Evolutionary conservation across 208 protist species (phyloP).

Genomic region (Acanthamoeba triangularis): DNA sequence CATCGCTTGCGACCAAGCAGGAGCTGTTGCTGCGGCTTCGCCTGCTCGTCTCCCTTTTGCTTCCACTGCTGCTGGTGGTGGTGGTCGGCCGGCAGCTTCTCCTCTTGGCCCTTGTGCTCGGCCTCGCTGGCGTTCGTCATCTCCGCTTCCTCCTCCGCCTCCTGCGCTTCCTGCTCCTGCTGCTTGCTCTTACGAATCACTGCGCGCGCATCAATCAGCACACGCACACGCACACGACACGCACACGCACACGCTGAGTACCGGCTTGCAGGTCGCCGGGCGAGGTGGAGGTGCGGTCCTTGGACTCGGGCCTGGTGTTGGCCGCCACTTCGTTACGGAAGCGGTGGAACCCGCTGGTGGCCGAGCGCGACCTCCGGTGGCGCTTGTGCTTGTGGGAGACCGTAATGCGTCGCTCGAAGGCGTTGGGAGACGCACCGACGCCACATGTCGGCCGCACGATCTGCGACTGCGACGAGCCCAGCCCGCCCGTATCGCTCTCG

Average conservation of each 20-base stretch:
- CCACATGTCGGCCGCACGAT: neutral
- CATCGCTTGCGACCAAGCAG: neutral
- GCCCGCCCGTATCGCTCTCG: neutral
- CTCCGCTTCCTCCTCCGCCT: neutral
- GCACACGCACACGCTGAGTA: neutral
- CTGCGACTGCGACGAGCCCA: neutral
- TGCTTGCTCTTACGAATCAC: constrained; percentile 20
- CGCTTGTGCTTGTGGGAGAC: constrained; percentile 30
- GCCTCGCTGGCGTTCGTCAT: too few species aligned
- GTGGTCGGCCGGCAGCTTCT: neutral
- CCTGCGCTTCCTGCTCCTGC: neutral
- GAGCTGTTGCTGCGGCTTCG: neutral
- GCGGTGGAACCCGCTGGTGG: constrained; percentile 36
- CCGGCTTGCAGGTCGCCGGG: constrained; percentile 34
- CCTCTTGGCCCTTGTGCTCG: neutral
- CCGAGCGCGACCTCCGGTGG: neutral
- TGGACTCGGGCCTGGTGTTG: neutral
- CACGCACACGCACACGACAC: neutral
- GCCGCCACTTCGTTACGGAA: neutral
- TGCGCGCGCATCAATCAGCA: neutral
- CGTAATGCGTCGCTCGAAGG: neutral
- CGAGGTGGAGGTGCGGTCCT: neutral
- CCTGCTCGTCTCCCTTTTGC: neutral
- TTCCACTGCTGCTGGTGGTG: neutral
- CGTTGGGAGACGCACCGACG: neutral